Evolutionary conservation across 2,329 filamentous ascomycete genomes (phyloP), one percentile per base, ranked within the genome.

Genomic region (Penicillium sumatraense): DNA sequence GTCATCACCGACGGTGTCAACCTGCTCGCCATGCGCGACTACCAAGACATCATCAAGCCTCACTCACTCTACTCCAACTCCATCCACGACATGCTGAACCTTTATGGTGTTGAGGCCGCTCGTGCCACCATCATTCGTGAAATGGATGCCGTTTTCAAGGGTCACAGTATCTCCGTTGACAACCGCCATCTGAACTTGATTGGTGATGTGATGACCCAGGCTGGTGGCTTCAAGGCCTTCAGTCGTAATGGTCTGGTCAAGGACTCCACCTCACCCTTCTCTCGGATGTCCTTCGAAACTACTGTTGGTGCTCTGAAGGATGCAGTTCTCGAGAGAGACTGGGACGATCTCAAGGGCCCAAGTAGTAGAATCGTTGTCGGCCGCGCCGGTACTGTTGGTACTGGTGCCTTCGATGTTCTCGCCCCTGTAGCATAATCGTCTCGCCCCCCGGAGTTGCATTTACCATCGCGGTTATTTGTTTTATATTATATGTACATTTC

Each of bases 261-360:
- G 70, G 87, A 90, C 61, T 93, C 91, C 68, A 88, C 93, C 24
- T 93, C 88, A 63, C 92, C 95, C 0, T 93, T 99, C 66, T 93
- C 95, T 77, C 98, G 98, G 83, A 98, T 98, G 93, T 96, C 91
- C 74, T 99, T 98, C 78, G 95, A 99, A 83, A 99, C 95, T 3
- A 99, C 95, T 2, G 84, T 98, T 35, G 88, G 89, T 1, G 97
- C 97, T 80, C 81, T 99, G 68, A 93, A 90, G 74, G 95, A 98
- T 70, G 93, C 95, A 1, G 89, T 97, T 23, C 80, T 96, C 54
- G 91, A 96, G 68, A 88, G 90, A 47, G 95, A 98, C 74, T 91
- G 86, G 82, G 95, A 99, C 74, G 89, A 95, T 67, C 79, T 99
- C 57, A 86, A 83, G 56, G 92, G 89, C 57, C 95, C 96, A 0